Evolutionary conservation across 2,329 filamentous ascomycete species (phyloP).

Genomic region (Sordariomycetes sp.): DNA sequence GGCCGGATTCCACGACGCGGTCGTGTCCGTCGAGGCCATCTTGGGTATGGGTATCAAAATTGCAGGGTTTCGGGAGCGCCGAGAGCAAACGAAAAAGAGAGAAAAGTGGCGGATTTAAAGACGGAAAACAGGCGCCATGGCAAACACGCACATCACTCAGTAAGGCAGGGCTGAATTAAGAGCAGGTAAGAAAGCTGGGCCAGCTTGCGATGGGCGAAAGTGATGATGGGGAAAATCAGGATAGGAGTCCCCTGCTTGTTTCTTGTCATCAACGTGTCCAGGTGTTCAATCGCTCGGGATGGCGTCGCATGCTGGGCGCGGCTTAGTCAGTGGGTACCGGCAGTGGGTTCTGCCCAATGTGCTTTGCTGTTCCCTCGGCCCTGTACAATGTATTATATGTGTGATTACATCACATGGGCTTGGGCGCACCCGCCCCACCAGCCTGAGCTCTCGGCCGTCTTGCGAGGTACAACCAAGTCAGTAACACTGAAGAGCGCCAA

Average conservation of each 20-base stretch:
- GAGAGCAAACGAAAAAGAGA: neutral
- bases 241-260: conserved; percentile 1
- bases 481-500: too few relatives aligned
- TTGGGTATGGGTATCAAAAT: neutral
- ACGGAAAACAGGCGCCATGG: neutral
- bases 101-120: conserved; percentile 1
- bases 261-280: neutral
- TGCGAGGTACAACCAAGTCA: too few relatives aligned
- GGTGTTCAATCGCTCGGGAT: neutral
- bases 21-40: conserved; percentile 32
- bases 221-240: neutral
- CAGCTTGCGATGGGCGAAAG: conserved; percentile 1
- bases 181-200: neutral
- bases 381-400: too few relatives aligned
- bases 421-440: too few relatives aligned
- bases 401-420: too few relatives aligned
- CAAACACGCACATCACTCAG: neutral
- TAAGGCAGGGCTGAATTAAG: neutral
- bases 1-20: conserved; percentile 39
- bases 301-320: neutral
- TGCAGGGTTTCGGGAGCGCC: neutral
- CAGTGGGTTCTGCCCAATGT: neutral
- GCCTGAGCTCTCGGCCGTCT: too few relatives aligned
- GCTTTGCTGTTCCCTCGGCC: too few relatives aligned
- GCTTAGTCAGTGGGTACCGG: neutral